Evolutionary conservation across 2,329 filamentous ascomycete species (phyloP), one percentile per base, ranked within the genome.

Genomic region (Juglanconis oblonga): DNA sequence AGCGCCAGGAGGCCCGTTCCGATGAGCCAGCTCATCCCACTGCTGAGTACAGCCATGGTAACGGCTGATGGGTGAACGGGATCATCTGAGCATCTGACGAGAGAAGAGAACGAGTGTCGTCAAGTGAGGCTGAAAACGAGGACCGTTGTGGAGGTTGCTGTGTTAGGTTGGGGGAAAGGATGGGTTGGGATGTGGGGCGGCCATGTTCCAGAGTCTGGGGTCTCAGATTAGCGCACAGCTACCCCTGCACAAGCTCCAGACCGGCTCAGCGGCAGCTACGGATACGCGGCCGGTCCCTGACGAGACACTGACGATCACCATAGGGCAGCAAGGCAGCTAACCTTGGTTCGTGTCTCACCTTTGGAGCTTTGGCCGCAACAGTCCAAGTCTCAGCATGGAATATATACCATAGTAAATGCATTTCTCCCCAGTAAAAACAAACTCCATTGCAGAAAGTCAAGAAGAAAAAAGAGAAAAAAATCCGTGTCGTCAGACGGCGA

Each of bases 21-120:
- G 32, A 54, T 50, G 4, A 56, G 48, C 61, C 63, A 63, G n/a
- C 11, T 45, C 1, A 40, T 44, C 31, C 33, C 54, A n/a, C 51
- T 33, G 33, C 31, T 52, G 36, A 63, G 58, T 3, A 60, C 40
- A 14, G 55, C 54, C 61, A 63, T 59, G 49, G 38, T 40, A 29
- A 44, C 6, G 29, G 36, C 24, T 35, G 40, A 32, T 36, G 47
- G 7, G 31, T 47, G 40, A 13, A 38, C 45, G 42, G 40, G 33
- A 14, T 52, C 50, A 49, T 29, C 14, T 38, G n/a, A n/a, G n/a
- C n/a, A n/a, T n/a, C n/a, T n/a, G n/a, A n/a, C n/a, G n/a, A n/a
- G 48, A 9, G 29, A 29, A 14, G 29, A n/a, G 36, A 14, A 31
- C 36, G 29, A 31, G n/a, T 44, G 52, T n/a, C 24, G 38, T 44